These are phyloP conservation scores for Bruguiera gymnorhiza DNA, from an alignment of 345 rosid genomes.

Conservation along the genomic window DNA sequence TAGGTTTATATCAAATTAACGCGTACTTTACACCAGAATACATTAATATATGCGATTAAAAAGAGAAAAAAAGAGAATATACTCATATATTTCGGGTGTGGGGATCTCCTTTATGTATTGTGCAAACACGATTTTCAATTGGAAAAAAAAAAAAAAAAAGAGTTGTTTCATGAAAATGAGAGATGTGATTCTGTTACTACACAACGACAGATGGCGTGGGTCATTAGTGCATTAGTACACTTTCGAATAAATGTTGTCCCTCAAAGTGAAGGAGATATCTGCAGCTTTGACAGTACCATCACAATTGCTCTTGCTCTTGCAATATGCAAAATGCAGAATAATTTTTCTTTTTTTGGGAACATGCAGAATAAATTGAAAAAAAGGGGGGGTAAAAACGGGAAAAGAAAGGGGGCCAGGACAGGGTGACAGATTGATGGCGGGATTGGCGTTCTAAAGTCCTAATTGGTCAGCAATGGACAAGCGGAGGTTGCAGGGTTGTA, in stretches of 20 bases:
- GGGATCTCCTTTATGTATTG: no score
- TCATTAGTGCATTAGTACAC: background rate
- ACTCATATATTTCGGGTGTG: no score
- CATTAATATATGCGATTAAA: no score
- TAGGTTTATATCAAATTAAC: no score
- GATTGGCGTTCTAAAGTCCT: slow-evolving; percentile 30
- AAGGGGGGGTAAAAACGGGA: no score
- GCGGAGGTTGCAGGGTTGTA: no score
- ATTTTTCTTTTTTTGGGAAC: background rate
- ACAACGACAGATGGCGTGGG: slow-evolving; percentile 16
- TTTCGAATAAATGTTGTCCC: slow-evolving; percentile 17
- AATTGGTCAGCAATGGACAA: background rate
- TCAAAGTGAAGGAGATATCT: slow-evolving; percentile 20
- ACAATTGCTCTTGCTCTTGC: slow-evolving; percentile 1
- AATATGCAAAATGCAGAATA: background rate
- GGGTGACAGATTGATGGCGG: slow-evolving; percentile 23
- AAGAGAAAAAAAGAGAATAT: no score
- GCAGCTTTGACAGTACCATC: slow-evolving; percentile 19
- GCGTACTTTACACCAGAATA: no score
- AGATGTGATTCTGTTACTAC: background rate
- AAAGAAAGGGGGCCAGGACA: background rate
- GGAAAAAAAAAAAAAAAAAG: background rate
- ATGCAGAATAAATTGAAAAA: no score
- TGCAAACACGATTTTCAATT: background rate
- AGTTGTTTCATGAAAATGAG: background rate